phyloP scores from a whole-genome alignment of 2,329 filamentous ascomycete species.

The Alternaria dauci region DNA sequence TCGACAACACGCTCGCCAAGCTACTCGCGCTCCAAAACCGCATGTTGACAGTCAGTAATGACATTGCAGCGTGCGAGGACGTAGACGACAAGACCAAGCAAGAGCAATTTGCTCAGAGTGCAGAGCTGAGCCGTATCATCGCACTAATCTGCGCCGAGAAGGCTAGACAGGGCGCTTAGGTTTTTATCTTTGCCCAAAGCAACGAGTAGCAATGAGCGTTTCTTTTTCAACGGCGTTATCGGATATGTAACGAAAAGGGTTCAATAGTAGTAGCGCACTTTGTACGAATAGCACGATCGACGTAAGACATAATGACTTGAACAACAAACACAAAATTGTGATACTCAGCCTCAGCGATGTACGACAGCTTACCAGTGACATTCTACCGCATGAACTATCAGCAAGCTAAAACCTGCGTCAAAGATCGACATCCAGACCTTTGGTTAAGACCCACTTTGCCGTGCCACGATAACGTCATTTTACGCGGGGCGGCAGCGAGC shows the following conservation, averaged over 20 bases:
- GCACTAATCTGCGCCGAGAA: slow-evolving; percentile 63
- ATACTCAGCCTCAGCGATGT: background rate
- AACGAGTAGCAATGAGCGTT: background rate
- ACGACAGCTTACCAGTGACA: background rate
- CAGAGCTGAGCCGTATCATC: slow-evolving; percentile 60
- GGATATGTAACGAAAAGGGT: slow-evolving; percentile 3
- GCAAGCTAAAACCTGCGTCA: slow-evolving; percentile 10
- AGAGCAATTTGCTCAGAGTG: slow-evolving; percentile 60
- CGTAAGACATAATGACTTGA: background rate
- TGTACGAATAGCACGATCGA: slow-evolving; percentile 15
- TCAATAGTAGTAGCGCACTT: background rate
- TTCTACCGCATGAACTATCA: background rate
- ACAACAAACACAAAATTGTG: background rate
- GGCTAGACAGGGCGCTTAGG: slow-evolving; percentile 56
- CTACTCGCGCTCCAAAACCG: slow-evolving; percentile 59
- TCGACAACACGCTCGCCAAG: slow-evolving; percentile 62
- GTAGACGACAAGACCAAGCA: slow-evolving; percentile 58
- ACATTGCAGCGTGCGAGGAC: slow-evolving; percentile 56
- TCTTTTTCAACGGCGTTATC: background rate
- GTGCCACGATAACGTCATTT: slow-evolving; percentile 43
- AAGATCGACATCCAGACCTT: slow-evolving; percentile 15
- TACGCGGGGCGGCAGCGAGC: slow-evolving; percentile 27
- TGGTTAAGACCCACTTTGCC: background rate
- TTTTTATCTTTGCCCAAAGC: background rate
- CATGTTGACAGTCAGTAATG: slow-evolving; percentile 59